Evolutionary conservation across 371 early-diverging fungal genomes (phyloP).

Genomic region (Rhizomucor pusillus): DNA sequence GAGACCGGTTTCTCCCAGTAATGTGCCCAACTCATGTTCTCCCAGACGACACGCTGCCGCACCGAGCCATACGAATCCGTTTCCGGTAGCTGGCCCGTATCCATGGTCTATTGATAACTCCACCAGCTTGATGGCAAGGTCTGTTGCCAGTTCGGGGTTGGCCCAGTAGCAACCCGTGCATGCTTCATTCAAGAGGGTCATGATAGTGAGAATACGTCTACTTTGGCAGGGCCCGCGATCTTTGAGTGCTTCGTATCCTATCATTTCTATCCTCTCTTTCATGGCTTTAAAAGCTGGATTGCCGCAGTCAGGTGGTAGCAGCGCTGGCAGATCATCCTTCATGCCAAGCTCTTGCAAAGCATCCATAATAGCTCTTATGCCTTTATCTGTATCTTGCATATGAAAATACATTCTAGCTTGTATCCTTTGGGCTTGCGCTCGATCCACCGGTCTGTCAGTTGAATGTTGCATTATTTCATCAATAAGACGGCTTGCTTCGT

Average conservation of each 20-base stretch:
- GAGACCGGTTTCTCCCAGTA: constrained; percentile 39
- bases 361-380: constrained; percentile 28
- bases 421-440: constrained; percentile 34
- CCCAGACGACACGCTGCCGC: constrained; percentile 30
- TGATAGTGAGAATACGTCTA: constrained; percentile 22
- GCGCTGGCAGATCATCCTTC: constrained; percentile 10
- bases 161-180: constrained; percentile 44
- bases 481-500: constrained; percentile 12
- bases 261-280: constrained; percentile 12
- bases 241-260: constrained; percentile 22
- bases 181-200: constrained; percentile 37
- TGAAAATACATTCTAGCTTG: constrained; percentile 36
- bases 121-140: constrained; percentile 31
- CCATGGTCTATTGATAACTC: constrained; percentile 37
- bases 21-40: constrained; percentile 29
- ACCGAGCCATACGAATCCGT: constrained; percentile 39
- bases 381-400: constrained; percentile 29
- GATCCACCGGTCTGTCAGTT: constrained; percentile 23
- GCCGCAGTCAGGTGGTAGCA: constrained; percentile 3
- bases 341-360: constrained; percentile 29
- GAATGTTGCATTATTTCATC: constrained; percentile 31
- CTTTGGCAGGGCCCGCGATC: constrained; percentile 19
- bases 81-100: constrained; percentile 31
- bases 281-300: constrained; percentile 13
- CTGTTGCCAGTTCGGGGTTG: constrained; percentile 30